Evolutionary conservation across 2,329 filamentous ascomycete genomes (phyloP), one percentile per base, ranked within the genome.

Genomic region (Neoarthrinium moseri): DNA sequence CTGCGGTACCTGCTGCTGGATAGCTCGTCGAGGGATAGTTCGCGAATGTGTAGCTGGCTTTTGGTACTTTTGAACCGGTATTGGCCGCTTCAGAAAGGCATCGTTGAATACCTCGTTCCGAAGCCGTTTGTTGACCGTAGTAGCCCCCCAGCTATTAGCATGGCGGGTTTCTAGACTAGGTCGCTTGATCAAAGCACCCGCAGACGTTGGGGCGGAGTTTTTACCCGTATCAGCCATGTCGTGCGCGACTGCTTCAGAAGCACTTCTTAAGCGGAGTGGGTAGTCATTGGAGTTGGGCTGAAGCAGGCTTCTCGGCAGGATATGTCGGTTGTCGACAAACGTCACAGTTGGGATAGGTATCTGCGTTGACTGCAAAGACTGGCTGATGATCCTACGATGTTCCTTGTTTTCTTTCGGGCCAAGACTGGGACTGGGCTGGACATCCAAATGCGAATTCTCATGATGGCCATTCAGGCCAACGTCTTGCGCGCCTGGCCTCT

Each of bases 91-190:
- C 34, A 90, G 74, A 59, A 96, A 96, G 0, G 92, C 92, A 62
- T 96, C 91, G 30, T 91, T 89, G 60, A 96, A 86, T 1, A 96
- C 91, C 64, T 95, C 89, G 62, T 95, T 92, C 49, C 91, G 86
- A 30, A 97, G 69, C 48, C 86, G 83, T 57, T 88, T 87, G 62
- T 97, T 97, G 48, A 96, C 88, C 18, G 87, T 91, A 0, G 91
- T 96, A 13, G 91, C 90, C 6, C 92, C 91, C 91, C 92, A 96
- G 58, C 82, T 84, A 53, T 81, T 81, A 6, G 81, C 77, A 57
- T 77, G 74, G 17, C 78, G 72, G 34, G 81, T 74, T 20, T 81
- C 76, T 48, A 84, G 57, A 3, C 57, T 62, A 4, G 76, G 75
- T 18, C 75, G 57, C 15, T 38, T 33, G 22, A 46, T 40, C 32